phyloP scores from a whole-genome alignment of 345 rosid species.

The Viola odorata region DNA sequence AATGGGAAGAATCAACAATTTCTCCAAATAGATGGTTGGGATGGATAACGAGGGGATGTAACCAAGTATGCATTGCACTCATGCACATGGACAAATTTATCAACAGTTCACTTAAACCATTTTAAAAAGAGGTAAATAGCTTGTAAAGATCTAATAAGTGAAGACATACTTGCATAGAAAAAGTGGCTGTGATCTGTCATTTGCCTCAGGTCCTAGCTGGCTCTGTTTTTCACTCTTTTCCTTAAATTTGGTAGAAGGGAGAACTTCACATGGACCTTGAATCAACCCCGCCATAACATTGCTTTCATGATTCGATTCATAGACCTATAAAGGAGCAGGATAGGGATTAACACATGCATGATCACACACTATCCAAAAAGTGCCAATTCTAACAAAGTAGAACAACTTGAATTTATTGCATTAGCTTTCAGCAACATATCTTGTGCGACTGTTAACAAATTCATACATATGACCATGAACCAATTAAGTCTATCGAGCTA shows the following conservation, averaged over 20 bases:
- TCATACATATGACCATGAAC: not conserved
- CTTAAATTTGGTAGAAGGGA: constrained; percentile 43
- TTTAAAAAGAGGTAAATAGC: not conserved
- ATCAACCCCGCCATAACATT: constrained; percentile 43
- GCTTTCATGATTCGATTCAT: constrained; percentile 55
- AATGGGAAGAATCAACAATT: not conserved
- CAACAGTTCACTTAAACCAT: not conserved
- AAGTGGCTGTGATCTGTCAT: constrained; percentile 27
- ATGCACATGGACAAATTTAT: not conserved
- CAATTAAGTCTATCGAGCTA: not conserved
- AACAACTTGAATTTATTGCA: not conserved
- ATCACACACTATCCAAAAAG: not conserved
- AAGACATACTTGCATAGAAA: constrained; percentile 59
- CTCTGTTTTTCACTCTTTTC: constrained; percentile 40
- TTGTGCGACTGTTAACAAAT: not conserved
- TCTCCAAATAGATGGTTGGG: too few relatives aligned
- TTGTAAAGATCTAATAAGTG: constrained; percentile 1
- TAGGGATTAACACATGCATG: not conserved
- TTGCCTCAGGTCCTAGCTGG: constrained; percentile 34
- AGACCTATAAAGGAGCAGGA: constrained; percentile 37
- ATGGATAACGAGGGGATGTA: not conserved
- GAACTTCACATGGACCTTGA: constrained; percentile 57
- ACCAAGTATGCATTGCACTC: not conserved
- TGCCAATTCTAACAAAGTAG: constrained; percentile 6
- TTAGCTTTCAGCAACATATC: not conserved